Evolutionary conservation across 352 stramenopile species (phyloP), one percentile per base, ranked within the genome.

Genomic region (Pythium utonaiense): DNA sequence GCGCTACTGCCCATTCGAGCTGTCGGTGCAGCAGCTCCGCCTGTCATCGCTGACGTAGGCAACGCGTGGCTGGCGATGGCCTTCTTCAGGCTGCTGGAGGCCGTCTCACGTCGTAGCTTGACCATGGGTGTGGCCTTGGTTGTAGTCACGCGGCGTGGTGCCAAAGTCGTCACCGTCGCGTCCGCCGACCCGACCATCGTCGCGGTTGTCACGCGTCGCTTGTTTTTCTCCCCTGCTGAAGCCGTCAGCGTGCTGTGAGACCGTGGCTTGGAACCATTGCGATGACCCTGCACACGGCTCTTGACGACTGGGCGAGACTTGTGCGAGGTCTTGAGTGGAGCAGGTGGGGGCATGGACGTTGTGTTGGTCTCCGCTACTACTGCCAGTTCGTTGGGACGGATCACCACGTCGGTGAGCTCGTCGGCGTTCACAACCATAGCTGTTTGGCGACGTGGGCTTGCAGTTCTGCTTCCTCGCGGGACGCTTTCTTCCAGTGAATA

Each of bases 51-150:
- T n/a, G n/a, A 41, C n/a, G 31, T 10, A 10, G 14, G 17, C 12
- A 19, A 13, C 17, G 40, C 25, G 40, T 47, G 40, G 40, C 31
- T 22, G 6, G 9, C 30, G 0, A 62, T 27, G 3, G 71, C 67
- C 58, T 86, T 85, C 69, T 84, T 86, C 17, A 86, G 58, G 19
- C 69, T 58, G 30, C 74, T 86, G 16, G 75, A 86, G 19, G 78
- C 68, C 3, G 74, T 86, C 64, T 88, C 75, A 6, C 72, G 70
- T 21, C 78, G 64, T 31, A 81, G 67, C 50, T 86, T 83, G 34
- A 83, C 63, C 27, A 72, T 52, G 10, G 64, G 62, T 12, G 45
- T 68, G 6, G 63, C 22, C 1, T 62, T 50, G 6, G 19, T 21
- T 8, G 58, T 16, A 5, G 34, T 27, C 9, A 45, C 25, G 17